Percentiles rank a stretch among this genome's conserved stretches.
phyloP scores from a whole-genome alignment of 257 asterid species.

The Henckelia pumila region DNA sequence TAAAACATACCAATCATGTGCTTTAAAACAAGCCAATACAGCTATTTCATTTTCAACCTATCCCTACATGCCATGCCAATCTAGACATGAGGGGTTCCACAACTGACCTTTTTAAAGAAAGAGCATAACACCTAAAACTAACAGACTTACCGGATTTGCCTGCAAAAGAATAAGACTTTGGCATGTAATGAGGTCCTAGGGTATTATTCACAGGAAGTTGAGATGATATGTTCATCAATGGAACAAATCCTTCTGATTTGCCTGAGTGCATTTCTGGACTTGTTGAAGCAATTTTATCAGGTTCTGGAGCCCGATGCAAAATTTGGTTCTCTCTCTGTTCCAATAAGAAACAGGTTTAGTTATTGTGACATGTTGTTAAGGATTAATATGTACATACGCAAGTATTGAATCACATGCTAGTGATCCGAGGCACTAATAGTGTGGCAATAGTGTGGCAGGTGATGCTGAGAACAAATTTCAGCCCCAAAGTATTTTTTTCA shows the following conservation, averaged over 20 bases:
- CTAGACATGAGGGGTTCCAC: not conserved
- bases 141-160: slow-evolving; percentile 44
- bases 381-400: slow-evolving; percentile 7
- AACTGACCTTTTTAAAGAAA: slow-evolving; percentile 8
- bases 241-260: slow-evolving; percentile 44
- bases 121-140: slow-evolving; percentile 13
- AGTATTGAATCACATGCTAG: not conserved
- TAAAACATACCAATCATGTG: not conserved
- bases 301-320: slow-evolving; percentile 36
- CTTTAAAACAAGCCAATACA: not conserved
- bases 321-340: slow-evolving; percentile 44
- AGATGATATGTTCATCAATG: slow-evolving; percentile 37
- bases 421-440: not conserved
- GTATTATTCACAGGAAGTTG: slow-evolving; percentile 50
- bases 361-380: slow-evolving; percentile 2
- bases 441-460: too few relatives aligned
- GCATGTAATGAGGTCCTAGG: slow-evolving; percentile 43
- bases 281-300: slow-evolving; percentile 49
- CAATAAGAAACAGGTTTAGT: slow-evolving; percentile 34
- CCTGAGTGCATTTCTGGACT: slow-evolving; percentile 37
- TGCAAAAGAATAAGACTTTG: slow-evolving; percentile 52
- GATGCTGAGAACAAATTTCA: not conserved
- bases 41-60: not conserved
- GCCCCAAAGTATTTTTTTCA: not conserved
- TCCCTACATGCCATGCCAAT: not conserved